Evolutionary conservation across 805 yeast genomes (phyloP).

Genomic region (Saturnispora ahearnii): DNA sequence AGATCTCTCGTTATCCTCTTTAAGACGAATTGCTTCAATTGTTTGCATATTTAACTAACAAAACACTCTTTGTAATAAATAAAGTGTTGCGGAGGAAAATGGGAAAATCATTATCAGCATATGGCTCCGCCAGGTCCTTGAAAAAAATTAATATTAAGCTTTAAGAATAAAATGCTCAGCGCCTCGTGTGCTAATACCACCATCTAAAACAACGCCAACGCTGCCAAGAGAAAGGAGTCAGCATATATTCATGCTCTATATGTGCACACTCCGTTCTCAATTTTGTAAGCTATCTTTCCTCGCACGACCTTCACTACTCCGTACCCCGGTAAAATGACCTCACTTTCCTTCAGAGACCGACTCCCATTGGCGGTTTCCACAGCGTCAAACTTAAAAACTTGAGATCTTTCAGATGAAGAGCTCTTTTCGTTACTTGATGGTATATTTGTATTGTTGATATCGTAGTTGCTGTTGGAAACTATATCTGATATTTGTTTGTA

Average conservation of each 20-base stretch:
- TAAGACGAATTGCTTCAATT: conserved; percentile 33
- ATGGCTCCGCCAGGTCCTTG: background rate
- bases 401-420: background rate
- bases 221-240: too few relatives aligned
- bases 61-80: background rate
- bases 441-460: background rate
- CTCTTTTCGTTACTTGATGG: background rate
- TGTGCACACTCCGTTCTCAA: background rate
- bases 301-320: conserved; percentile 1
- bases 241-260: background rate
- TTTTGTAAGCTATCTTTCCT: conserved; percentile 2
- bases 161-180: background rate
- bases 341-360: background rate
- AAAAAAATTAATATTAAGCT: background rate
- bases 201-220: too few relatives aligned
- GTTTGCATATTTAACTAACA: conserved; percentile 7
- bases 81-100: background rate
- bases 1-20: conserved; percentile 29
- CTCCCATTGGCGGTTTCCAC: background rate
- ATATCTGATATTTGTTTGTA: background rate
- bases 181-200: too few relatives aligned
- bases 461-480: background rate
- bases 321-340: background rate
- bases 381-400: background rate
- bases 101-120: background rate